Conservation (phyloP, 2,329 filamentous ascomycete genomes). For the Microcera coccophila region DNA sequence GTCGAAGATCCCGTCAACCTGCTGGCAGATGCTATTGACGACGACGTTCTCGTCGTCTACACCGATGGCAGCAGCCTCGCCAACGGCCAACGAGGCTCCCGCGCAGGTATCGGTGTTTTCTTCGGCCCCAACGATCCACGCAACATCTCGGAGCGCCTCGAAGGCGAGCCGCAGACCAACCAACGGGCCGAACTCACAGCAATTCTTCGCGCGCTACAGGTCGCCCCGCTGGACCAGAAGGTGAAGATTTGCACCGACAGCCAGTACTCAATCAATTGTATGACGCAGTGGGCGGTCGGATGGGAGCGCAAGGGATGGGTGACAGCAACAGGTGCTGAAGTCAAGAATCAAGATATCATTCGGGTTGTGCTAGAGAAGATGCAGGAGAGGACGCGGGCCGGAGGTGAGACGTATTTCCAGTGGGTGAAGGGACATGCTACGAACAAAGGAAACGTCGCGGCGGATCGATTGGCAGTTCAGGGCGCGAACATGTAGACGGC, state of each 20-base stretch:
- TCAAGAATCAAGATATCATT: slow-evolving; percentile 85
- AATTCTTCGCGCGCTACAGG: slow-evolving; percentile 76
- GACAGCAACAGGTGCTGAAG: slow-evolving; percentile 64
- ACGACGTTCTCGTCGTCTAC: slow-evolving; percentile 43
- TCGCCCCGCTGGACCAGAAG: slow-evolving; percentile 62
- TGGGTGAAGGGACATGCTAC: slow-evolving; percentile 87
- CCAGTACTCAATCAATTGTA: slow-evolving; percentile 84
- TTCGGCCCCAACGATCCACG: slow-evolving; percentile 56
- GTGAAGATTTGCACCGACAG: slow-evolving; percentile 85
- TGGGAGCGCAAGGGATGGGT: slow-evolving; percentile 78
- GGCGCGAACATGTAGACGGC: slow-evolving; percentile 30
- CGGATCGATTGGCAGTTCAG: slow-evolving; percentile 69
- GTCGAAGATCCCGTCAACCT: slow-evolving; percentile 25
- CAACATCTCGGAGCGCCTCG: slow-evolving; percentile 71
- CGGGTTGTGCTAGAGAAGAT: slow-evolving; percentile 68
- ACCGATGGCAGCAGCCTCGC: slow-evolving; percentile 60
- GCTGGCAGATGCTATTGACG: slow-evolving; percentile 7
- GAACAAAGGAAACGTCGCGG: slow-evolving; percentile 71
- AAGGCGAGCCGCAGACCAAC: slow-evolving; percentile 78
- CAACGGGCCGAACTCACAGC: slow-evolving; percentile 94
- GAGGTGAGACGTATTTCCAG: slow-evolving; percentile 64
- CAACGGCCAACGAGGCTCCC: slow-evolving; percentile 54
- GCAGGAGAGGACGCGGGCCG: slow-evolving; percentile 59
- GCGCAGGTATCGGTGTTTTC: slow-evolving; percentile 60
- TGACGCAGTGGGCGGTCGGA: slow-evolving; percentile 73